Percentiles rank a stretch among this genome's conserved stretches.
phyloP scores from a whole-genome alignment of 2,329 filamentous ascomycete genomes.

The Gnomoniopsis sp. region DNA sequence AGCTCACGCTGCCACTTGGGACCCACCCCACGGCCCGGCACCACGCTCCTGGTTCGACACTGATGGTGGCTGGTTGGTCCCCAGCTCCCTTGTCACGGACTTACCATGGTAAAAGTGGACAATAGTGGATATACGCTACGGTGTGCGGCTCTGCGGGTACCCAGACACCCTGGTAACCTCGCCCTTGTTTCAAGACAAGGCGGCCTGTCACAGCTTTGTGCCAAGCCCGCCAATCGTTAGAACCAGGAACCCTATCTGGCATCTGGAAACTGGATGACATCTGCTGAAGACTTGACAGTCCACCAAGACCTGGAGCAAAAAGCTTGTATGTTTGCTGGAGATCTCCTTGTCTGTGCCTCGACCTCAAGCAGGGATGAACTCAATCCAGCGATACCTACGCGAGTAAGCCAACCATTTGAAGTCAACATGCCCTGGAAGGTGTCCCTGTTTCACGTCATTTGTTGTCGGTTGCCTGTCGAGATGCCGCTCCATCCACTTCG shows the following conservation, averaged over 20 bases:
- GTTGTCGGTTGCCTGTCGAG: not conserved
- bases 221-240: constrained; percentile 14
- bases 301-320: not conserved
- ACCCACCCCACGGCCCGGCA: not conserved
- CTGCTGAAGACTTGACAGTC: constrained; percentile 1
- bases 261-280: not conserved
- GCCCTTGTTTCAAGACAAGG: constrained; percentile 14
- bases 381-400: too few relatives aligned
- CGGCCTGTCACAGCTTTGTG: constrained; percentile 12
- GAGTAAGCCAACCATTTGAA: not conserved
- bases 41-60: too few relatives aligned
- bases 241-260: not conserved
- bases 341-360: not conserved
- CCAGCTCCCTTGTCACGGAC: too few relatives aligned
- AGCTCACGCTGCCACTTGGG: not conserved
- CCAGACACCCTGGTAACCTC: not conserved
- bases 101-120: too few relatives aligned
- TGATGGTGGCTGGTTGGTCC: too few relatives aligned
- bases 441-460: not conserved
- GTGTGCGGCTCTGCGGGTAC: not conserved
- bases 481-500: constrained; percentile 1
- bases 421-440: not conserved
- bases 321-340: constrained; percentile 5
- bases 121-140: too few relatives aligned
- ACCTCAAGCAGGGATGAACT: not conserved